Conservation (phyloP, 495 filamentous ascomycete genomes). For the Neohortaea acidophila region DNA sequence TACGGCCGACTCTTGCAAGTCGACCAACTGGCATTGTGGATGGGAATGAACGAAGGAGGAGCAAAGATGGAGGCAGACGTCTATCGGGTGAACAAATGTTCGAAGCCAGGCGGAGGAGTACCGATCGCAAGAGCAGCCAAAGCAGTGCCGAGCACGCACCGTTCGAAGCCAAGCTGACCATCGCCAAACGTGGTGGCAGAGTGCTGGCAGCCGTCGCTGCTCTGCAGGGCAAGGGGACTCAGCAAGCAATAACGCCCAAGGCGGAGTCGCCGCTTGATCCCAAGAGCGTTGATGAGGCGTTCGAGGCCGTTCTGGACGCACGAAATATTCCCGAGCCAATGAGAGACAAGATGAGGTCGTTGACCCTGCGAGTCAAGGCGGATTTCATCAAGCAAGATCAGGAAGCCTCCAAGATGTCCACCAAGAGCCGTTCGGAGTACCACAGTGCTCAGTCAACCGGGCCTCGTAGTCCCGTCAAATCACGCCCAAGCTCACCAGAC, state of each 20-base stretch:
- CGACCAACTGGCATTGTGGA: conserved; percentile 40
- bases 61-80: conserved; percentile 27
- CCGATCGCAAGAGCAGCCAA: conserved; percentile 11
- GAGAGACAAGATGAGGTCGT: conserved; percentile 78
- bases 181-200: conserved; percentile 28
- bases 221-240: conserved; percentile 34
- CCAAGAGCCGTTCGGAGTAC: conserved; percentile 34
- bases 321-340: conserved; percentile 88
- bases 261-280: conserved; percentile 21
- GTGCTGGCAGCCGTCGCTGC: conserved; percentile 53
- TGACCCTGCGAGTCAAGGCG: conserved; percentile 79
- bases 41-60: conserved; percentile 16
- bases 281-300: conserved; percentile 35
- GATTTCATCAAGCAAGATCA: conserved; percentile 87
- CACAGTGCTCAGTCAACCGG: background rate
- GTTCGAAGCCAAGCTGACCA: conserved; percentile 9
- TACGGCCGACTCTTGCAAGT: conserved; percentile 26
- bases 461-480: background rate
- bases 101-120: conserved; percentile 26
- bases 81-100: too few relatives aligned
- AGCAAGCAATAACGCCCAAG: background rate
- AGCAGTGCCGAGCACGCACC: conserved; percentile 14
- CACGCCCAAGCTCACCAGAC: too few relatives aligned
- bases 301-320: conserved; percentile 60
- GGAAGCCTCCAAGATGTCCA: conserved; percentile 28